Evolutionary conservation across 78 protist genomes (phyloP).

Genomic region (Kipferlia bialata): DNA sequence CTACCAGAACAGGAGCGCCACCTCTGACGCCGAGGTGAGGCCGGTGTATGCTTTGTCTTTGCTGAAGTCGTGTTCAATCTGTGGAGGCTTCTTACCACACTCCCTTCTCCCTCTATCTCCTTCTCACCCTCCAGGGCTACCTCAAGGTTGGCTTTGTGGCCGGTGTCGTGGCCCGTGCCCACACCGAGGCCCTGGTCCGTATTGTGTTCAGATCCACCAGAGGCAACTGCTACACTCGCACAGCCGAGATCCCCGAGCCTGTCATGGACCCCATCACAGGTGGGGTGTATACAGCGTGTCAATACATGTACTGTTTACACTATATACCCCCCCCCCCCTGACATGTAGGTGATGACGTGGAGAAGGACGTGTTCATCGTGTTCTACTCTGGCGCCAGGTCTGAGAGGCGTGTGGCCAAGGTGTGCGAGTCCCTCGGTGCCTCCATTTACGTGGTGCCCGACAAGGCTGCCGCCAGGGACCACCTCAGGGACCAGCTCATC

Average conservation of each 20-base stretch:
- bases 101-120: background rate
- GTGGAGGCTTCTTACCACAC: too few relatives aligned
- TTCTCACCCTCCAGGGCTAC: background rate
- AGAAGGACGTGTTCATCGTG: background rate
- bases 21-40: background rate
- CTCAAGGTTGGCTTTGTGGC: background rate
- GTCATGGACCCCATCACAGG: background rate
- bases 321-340: too few relatives aligned
- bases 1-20: background rate
- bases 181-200: background rate
- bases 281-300: too few relatives aligned
- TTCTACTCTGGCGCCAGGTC: conserved; percentile 3
- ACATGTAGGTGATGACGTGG: too few relatives aligned
- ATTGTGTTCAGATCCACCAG: background rate
- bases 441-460: background rate
- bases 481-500: background rate
- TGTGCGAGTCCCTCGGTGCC: conserved; percentile 2
- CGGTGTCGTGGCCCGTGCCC: background rate
- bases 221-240: background rate
- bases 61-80: too few relatives aligned
- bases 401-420: background rate
- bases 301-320: too few relatives aligned
- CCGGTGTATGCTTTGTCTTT: background rate
- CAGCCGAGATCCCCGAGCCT: background rate
- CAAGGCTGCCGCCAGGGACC: background rate